Evolutionary conservation across 805 yeast genomes (phyloP), one percentile per base, ranked within the genome.

Genomic region (Schizosaccharomyces octosporus): DNA sequence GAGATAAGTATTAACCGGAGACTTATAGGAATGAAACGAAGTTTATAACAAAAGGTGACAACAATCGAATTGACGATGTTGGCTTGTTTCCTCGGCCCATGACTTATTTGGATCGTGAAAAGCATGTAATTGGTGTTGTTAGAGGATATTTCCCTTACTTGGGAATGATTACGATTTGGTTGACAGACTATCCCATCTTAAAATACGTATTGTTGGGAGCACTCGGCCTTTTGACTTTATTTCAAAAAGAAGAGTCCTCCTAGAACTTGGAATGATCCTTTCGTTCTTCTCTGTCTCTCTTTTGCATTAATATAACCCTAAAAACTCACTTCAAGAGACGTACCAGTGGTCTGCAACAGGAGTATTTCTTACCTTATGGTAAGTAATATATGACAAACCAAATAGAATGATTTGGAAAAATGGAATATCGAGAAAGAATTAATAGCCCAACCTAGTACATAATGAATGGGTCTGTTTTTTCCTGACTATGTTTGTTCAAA

Each of bases 1-100:
- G 58, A 55, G 21, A 21, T 32, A 17, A 11, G 17, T 29, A 27
- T 13, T 32, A 9, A 27, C 36, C 19, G 29, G 13, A 4, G 59
- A 24, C 3, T 1, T 9, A 7, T 24, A 81, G 69, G 96, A 89
- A 51, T 29, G 31, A 51, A 29, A 51, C 57, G 72, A 74, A 83
- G 60, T 71, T 93, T 60, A 77, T 93, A 63, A 93, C 98, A 1
- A 93, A 93, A 71, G 98, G 98, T 71, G 98, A 93, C 71, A 93
- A 93, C 71, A 93, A 93, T 70, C 86, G 89, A 3, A 82, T 85
- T 61, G 95, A 93, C 72, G 98, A 93, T 72, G 76, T 93, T 65
- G 83, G 87, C 17, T 76, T 93, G 58, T 93, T 93, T 69, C 85
- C 88, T 1, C 77, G 80, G 65, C 81, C 80, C 62, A 89, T 87